Percentiles rank a stretch among this genome's conserved stretches.
Evolutionary conservation across 805 yeast species (phyloP).

Genomic region (Saccharomycopsis sp.): DNA sequence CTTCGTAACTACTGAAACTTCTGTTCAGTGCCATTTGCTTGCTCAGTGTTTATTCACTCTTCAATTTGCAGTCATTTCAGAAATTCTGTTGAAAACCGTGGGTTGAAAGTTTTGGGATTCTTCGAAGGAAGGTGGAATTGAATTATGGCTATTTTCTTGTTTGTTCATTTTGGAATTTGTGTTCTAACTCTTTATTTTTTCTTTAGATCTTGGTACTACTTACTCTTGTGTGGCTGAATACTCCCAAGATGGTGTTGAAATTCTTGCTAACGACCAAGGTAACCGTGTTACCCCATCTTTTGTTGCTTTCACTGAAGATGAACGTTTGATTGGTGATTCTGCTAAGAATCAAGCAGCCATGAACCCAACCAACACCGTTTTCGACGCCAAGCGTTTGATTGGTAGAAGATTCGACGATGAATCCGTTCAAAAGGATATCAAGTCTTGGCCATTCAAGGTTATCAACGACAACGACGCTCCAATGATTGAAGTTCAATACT

Average conservation of each 20-base stretch:
- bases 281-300: conserved; percentile 78
- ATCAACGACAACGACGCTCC: conserved; percentile 58
- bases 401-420: conserved; percentile 72
- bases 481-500: conserved; percentile 59
- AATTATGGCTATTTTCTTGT: no score
- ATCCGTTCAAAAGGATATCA: conserved; percentile 79
- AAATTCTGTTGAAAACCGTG: no score
- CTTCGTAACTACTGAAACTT: no score
- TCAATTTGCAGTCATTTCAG: no score
- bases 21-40: no score
- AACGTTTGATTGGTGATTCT: conserved; percentile 75
- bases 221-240: conserved; percentile 73
- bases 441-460: conserved; percentile 81
- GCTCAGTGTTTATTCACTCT: no score
- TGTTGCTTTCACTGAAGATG: conserved; percentile 72
- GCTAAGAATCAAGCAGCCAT: conserved; percentile 79
- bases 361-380: conserved; percentile 68
- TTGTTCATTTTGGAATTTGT: no score
- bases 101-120: no score
- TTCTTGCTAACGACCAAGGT: conserved; percentile 79
- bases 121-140: no score
- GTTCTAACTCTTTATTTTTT: no score
- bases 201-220: conserved; percentile 75
- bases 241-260: conserved; percentile 69
- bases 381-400: conserved; percentile 77